Conservation (phyloP, 2,329 filamentous ascomycete genomes). For the Rasamsonia emersonii region DNA sequence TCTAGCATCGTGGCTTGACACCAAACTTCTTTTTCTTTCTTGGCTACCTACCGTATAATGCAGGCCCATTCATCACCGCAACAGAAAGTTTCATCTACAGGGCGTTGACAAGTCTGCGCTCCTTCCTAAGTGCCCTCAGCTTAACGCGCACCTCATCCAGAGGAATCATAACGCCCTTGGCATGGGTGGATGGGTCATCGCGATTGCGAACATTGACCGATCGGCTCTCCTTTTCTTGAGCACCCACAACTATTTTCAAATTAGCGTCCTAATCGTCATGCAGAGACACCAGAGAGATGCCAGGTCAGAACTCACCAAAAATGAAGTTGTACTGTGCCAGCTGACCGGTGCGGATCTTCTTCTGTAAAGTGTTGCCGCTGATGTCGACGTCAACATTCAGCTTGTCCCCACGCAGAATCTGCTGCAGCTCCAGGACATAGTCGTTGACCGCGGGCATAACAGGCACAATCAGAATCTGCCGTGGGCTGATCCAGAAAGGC, state of each 20-base stretch:
- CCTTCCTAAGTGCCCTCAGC: slow-evolving; percentile 39
- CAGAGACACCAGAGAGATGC: not conserved
- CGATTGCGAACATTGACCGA: slow-evolving; percentile 58
- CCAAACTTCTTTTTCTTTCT: too few species aligned
- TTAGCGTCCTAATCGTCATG: too few species aligned
- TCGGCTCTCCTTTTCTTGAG: slow-evolving; percentile 50
- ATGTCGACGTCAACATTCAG: slow-evolving; percentile 42
- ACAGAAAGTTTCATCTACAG: too few species aligned
- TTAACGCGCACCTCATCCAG: slow-evolving; percentile 51
- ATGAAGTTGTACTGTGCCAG: slow-evolving; percentile 44
- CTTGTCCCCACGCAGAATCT: slow-evolving; percentile 36
- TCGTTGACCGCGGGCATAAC: slow-evolving; percentile 43
- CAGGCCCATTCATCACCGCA: too few species aligned
- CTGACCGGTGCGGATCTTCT: slow-evolving; percentile 44
- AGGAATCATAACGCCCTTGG: slow-evolving; percentile 53
- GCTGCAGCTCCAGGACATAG: slow-evolving; percentile 40
- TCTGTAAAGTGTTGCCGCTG: slow-evolving; percentile 42
- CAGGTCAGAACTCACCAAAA: slow-evolving; percentile 30
- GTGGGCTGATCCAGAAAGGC: slow-evolving; percentile 46
- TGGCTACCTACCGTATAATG: too few species aligned
- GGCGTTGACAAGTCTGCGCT: slow-evolving; percentile 34
- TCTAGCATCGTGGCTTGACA: too few species aligned
- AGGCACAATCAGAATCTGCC: slow-evolving; percentile 42
- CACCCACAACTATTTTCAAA: slow-evolving; percentile 47
- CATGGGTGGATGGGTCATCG: slow-evolving; percentile 54